These are phyloP conservation scores for Eucalyptus urophylla DNA, from an alignment of 345 rosid species.

Conservation along the genomic window DNA sequence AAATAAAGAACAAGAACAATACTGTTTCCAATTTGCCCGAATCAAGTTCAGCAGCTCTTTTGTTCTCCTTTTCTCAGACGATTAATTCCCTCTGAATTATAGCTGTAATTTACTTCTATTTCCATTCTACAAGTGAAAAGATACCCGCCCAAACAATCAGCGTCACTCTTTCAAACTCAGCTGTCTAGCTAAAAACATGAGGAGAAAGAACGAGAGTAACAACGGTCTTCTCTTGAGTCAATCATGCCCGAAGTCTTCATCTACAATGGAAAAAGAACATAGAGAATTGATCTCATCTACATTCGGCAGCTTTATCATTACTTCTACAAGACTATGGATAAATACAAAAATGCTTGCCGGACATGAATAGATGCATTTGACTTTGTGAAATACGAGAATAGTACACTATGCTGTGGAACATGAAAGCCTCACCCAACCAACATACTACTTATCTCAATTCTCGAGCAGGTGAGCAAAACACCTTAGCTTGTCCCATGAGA, in stretches of 20 bases:
- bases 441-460: not conserved
- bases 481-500: not conserved
- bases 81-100: not conserved
- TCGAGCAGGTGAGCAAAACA: not conserved
- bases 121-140: not conserved
- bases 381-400: not conserved
- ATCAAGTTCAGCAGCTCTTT: not conserved
- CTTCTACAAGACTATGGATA: not conserved
- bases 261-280: not conserved
- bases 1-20: not conserved
- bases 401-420: not conserved
- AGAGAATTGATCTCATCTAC: not conserved
- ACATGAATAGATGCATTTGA: not conserved
- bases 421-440: not conserved
- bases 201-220: not conserved
- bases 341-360: not conserved
- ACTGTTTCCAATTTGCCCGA: not conserved
- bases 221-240: not conserved
- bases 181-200: not conserved
- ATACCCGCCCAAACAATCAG: not conserved
- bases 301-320: not conserved
- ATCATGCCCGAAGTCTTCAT: not conserved
- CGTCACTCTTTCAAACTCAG: fast-evolving
- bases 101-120: not conserved
- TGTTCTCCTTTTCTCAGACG: too few species aligned